Conservation (phyloP, 257 asterid species). For the Solanum lycopersicoides region DNA sequence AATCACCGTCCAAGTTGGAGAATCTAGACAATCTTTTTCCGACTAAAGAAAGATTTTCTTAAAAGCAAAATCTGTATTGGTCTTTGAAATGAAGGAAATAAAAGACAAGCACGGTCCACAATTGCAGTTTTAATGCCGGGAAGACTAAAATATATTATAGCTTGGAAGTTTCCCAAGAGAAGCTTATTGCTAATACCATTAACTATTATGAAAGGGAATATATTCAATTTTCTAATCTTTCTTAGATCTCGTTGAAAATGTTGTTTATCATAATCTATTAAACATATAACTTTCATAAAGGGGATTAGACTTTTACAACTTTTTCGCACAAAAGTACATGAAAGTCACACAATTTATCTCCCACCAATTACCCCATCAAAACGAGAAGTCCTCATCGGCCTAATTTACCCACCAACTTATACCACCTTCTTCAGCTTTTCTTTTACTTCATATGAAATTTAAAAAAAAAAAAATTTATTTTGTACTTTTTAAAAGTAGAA, state of each 20-base stretch:
- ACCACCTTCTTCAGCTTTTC: not conserved
- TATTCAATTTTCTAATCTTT: not conserved
- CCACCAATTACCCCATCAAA: not conserved
- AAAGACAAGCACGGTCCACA: no score
- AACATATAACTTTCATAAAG: not conserved
- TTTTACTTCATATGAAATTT: not conserved
- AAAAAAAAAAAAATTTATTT: not conserved
- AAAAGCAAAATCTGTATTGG: not conserved
- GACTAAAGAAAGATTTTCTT: not conserved
- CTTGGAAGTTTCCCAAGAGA: not conserved
- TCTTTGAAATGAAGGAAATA: no score
- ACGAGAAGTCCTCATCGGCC: not conserved
- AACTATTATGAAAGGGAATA: not conserved
- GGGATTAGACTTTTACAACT: not conserved
- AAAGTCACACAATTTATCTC: not conserved
- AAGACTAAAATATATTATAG: not conserved
- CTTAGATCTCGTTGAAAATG: not conserved
- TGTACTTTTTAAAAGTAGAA: no score
- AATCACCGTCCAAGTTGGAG: not conserved
- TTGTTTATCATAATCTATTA: not conserved
- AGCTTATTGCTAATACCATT: not conserved
- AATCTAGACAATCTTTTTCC: not conserved
- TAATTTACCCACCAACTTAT: not conserved
- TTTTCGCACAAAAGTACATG: not conserved
- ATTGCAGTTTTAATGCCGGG: not conserved